Percentiles rank a stretch among this genome's conserved stretches.
Conservation (phyloP, 495 filamentous ascomycete species). For the Achaetomiella virescens region DNA sequence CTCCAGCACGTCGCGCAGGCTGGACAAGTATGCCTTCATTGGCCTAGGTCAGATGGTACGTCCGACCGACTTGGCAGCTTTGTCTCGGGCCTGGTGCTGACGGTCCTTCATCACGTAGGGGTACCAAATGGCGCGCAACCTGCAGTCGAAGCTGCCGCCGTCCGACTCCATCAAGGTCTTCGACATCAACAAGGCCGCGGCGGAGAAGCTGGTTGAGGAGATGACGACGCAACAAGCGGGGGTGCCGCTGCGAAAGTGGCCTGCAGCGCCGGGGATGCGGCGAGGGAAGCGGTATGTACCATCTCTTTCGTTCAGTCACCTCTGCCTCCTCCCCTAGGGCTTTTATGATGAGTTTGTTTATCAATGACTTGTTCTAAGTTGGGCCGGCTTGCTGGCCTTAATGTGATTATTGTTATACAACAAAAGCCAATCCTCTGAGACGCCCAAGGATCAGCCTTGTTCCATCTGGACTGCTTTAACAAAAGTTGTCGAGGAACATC, state of each 20-base stretch:
- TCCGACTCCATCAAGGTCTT: constrained; percentile 63
- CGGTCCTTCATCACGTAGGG: constrained; percentile 36
- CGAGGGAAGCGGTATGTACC: constrained; percentile 65
- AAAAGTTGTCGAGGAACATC: background rate
- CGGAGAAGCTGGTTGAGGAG: constrained; percentile 56
- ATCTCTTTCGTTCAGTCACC: constrained; percentile 1
- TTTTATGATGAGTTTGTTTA: constrained; percentile 52
- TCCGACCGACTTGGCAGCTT: background rate
- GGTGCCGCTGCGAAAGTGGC: constrained; percentile 54
- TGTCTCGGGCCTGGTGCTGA: background rate
- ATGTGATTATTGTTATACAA: constrained; percentile 44
- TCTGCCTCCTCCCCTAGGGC: background rate
- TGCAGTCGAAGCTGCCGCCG: constrained; percentile 67
- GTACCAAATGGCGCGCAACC: constrained; percentile 83
- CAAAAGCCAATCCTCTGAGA: constrained; percentile 33
- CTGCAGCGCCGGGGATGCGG: constrained; percentile 52
- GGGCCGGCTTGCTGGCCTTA: constrained; percentile 32
- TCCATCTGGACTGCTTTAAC: background rate
- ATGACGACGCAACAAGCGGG: constrained; percentile 42
- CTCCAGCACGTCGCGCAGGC: constrained; percentile 46
- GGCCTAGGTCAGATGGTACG: constrained; percentile 83
- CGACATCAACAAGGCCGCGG: constrained; percentile 63
- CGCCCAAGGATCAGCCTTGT: background rate
- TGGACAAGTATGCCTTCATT: constrained; percentile 75
- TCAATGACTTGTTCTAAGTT: constrained; percentile 49